Percentiles rank a stretch among this genome's conserved stretches.
phyloP scores from a whole-genome alignment of 225 moss, liverwort and hornwort genomes.

The Pseudoscleropodium purum region DNA sequence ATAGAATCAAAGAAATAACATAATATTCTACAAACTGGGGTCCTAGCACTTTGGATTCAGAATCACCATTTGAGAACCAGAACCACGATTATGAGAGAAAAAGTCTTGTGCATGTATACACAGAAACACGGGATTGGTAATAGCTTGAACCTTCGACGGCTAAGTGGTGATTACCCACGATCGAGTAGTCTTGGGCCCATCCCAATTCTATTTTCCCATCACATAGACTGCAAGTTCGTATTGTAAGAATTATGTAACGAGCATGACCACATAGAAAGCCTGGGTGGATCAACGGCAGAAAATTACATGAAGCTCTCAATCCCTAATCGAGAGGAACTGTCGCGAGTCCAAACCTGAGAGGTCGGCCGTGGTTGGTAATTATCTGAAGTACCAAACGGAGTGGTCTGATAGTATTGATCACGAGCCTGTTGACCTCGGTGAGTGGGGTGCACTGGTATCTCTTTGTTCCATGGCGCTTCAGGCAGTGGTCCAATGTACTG shows the following conservation, averaged over 20 bases:
- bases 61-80: neutral
- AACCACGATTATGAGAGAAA: neutral
- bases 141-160: neutral
- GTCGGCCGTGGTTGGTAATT: slow-evolving; percentile 7
- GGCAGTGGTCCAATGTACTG: slow-evolving; percentile 45
- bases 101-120: neutral
- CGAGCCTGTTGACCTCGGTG: slow-evolving; percentile 16
- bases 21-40: neutral
- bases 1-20: neutral
- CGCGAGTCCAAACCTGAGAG: slow-evolving; percentile 10
- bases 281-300: neutral
- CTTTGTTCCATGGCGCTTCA: slow-evolving; percentile 48
- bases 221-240: neutral
- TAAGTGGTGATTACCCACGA: neutral
- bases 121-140: neutral
- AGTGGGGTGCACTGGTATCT: slow-evolving; percentile 6
- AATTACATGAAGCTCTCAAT: neutral
- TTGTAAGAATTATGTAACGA: neutral
- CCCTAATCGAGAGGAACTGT: neutral
- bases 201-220: neutral
- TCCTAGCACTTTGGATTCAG: neutral
- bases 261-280: neutral
- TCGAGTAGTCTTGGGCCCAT: neutral
- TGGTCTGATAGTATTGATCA: neutral
- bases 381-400: slow-evolving; percentile 31